Base-by-base conservation (phyloP, 768 basidiomycete genomes). In the Rubroboletus satanas region DNA sequence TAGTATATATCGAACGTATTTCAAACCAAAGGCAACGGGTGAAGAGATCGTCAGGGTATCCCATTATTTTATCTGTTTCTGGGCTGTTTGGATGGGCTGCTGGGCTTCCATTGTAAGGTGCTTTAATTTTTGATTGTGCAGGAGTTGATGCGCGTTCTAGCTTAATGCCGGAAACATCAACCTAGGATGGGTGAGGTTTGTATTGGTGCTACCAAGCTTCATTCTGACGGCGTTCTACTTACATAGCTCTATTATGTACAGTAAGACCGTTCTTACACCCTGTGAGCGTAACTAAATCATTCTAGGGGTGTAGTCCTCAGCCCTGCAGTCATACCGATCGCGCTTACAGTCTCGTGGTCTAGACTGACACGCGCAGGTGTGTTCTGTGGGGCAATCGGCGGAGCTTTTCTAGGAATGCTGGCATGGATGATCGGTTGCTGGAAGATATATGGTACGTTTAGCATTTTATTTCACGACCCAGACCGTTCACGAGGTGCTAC, bases 361-460 rank as follows among this genome's bases (percentile, higher is more conserved):
- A 79, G 78, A 56, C 61, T 80, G 15, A 75, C 75, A 2, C 60
- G 64, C 12, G 69, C 71, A 1, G 77, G 72, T 15, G 73, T 79
- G 0, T 63, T 78, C 31, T 58, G 62, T 35, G 79, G 78, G 3
- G 68, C 75, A 14, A 66, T 80, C 45, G 66, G 69, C 2, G 78
- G 78, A 2, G 75, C 74, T 8, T 57, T 65, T 15, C 62, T 75
- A 15, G 77, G 76, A 39, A 78, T 79, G 74, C 39, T 75, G 1
- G 77, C 79, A 18, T 81, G 79, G 78, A 77, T 80, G 74, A 70
- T 80, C 9, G 74, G 77, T 0, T 79, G 79, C 55, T 76, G 71
- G 74, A 78, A 80, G 60, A 78, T 77, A 47, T 77, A 72, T 45
- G 77, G 77, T 74, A 52, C 17, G 63, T 55, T 36, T 26, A 15